Evolutionary conservation across 768 basidiomycete species (phyloP).

Genomic region (Leccinellum albellum): DNA sequence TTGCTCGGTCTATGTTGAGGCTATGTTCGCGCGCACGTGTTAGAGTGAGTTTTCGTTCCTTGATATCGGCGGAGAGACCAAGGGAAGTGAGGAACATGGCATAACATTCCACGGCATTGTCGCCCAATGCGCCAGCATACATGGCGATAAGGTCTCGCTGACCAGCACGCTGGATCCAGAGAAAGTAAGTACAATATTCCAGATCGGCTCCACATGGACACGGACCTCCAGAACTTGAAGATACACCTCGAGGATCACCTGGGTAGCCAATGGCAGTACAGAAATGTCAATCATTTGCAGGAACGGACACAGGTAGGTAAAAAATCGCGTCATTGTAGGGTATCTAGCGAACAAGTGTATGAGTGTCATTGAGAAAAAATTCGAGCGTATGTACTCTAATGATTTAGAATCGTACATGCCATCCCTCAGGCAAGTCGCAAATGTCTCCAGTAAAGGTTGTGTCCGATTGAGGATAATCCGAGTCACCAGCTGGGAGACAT

Average conservation of each 20-base stretch:
- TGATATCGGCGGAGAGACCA: constrained; percentile 56
- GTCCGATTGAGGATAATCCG: constrained; percentile 73
- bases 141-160: constrained; percentile 86
- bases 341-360: constrained; percentile 42
- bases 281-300: constrained; percentile 76
- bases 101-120: constrained; percentile 89
- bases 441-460: constrained; percentile 62
- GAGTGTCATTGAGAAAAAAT: constrained; percentile 1
- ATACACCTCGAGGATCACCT: constrained; percentile 84
- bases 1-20: constrained; percentile 70
- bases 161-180: constrained; percentile 53
- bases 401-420: constrained; percentile 46
- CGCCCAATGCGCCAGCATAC: constrained; percentile 87
- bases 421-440: constrained; percentile 53
- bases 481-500: constrained; percentile 76
- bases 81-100: constrained; percentile 84
- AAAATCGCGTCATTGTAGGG: constrained; percentile 78
- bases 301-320: constrained; percentile 89
- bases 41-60: constrained; percentile 67
- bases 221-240: constrained; percentile 80
- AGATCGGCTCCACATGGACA: not conserved
- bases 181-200: not conserved
- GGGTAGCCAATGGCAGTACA: constrained; percentile 70
- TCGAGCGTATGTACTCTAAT: constrained; percentile 49
- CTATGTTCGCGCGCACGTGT: constrained; percentile 79